Evolutionary conservation across 1,139 yeast species (phyloP), one percentile per base, ranked within the genome.

Genomic region (Meyerozyma smithsonii): DNA sequence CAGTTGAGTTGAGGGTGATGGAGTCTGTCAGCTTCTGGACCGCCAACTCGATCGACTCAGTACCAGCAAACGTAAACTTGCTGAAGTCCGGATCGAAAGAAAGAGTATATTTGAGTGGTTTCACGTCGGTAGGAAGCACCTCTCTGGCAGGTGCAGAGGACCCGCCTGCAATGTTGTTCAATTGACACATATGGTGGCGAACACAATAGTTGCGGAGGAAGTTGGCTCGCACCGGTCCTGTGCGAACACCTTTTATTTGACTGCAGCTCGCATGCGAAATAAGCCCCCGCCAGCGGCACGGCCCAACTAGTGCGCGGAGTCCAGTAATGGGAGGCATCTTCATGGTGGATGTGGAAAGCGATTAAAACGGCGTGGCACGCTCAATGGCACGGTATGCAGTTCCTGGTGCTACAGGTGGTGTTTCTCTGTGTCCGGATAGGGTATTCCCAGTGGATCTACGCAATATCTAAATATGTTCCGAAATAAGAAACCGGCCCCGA

Each of bases 21-120:
- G 54, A 59, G 44, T 70, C 58, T 28, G 86, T 67, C 35, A 65
- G 54, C 48, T 82, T 82, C 39, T 72, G 66, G 38, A 85, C 88
- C 36, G 73, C 71, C 49, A 87, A 69, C 39, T 80, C 82, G 53
- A 87, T 81, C 43, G 70, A 70, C 43, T 80, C 84, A 28, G 64
- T 62, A 49, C 95, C 96, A 36, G 70, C 66, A 55, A 80, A 88
- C 46, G 79, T 83, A 72, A 84, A 86, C 37, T 78, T 77, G 41
- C 72, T 74, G 50, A 87, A 79, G 51, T 79, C 70, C 30, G 96
- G 95, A 54, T 85, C 92, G 50, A 88, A 67, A 34, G 78, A 73
- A 48, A 87, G 64, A 47, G 77, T 76, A 59, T 87, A 87, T 60
- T 84, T 86, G 45, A 71, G 54, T 36, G 95, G 95, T 47, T 73